Base-by-base conservation (phyloP, 257 asterid genomes). In the Ligustrum vulgare region DNA sequence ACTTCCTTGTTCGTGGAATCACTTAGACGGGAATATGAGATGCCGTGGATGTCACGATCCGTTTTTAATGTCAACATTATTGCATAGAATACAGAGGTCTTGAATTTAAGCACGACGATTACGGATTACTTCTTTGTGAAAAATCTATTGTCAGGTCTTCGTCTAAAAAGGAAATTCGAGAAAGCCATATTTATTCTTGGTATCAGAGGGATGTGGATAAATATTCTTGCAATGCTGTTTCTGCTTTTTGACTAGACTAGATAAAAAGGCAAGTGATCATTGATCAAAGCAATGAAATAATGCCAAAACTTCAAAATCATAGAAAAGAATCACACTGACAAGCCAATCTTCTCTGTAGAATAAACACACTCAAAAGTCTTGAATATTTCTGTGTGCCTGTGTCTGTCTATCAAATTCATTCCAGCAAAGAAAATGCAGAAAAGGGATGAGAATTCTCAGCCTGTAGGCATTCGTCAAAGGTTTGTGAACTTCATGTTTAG, bases 401-500 rank as follows among this genome's bases (percentile, higher is more conserved):
- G 47, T 39, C 47, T 39, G 56, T 10, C 51, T 6, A 43, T 51
- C 83, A 73, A 67, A 67, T 64, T 64, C 79, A 47, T 54, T 49
- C 32, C 70, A 39, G 34, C 34, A 67, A 43, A 28, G 31, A 32
- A 49, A 69, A 76, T 79, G 81, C 68, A n/a, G 2, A 78, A 34
- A 71, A 73, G 80, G 82, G 82, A 69, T 31, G 41, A 39, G 3
- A 67, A 72, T 25, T 74, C 83, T 32, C 75, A 47, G 71, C 39
- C 87, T 71, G 51, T 66, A 12, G 83, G 80, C 67, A 76, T 83
- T 67, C 83, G 85, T 31, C 78, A 72, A 20, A 81, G 89, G 73
- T 70, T 91, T 72, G 56, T 87, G 72, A 81, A 79, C 39, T 70
- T 87, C 54, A 47, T 87, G 45, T 70, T 78, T 37, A 73, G 82